Conservation (phyloP, 2,329 filamentous ascomycete genomes). For the Monosporascus sp. region DNA sequence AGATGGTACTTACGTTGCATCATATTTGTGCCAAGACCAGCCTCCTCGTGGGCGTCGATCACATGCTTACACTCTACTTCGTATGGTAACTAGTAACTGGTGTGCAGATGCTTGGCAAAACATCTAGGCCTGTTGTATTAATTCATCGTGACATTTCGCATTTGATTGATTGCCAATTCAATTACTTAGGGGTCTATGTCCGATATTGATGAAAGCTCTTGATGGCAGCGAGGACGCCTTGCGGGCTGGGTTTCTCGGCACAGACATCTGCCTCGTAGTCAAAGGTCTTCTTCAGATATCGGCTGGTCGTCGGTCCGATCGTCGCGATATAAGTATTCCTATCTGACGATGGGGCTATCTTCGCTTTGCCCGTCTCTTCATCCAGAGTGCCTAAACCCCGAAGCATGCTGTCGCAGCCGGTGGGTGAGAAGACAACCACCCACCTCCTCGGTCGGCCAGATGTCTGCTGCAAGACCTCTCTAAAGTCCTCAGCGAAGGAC, state of each 20-base stretch:
- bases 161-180: no score
- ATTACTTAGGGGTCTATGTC: no score
- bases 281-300: constrained; percentile 62
- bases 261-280: constrained; percentile 71
- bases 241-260: constrained; percentile 73
- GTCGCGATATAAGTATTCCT: constrained; percentile 65
- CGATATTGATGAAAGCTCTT: constrained; percentile 16
- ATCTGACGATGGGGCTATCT: constrained; percentile 12
- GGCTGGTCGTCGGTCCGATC: constrained; percentile 87
- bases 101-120: no score
- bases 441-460: constrained; percentile 45
- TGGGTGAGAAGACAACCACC: constrained; percentile 71
- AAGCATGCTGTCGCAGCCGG: constrained; percentile 57
- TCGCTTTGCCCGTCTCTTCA: constrained; percentile 34
- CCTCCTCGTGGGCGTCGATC: no score
- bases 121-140: no score
- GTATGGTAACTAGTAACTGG: no score
- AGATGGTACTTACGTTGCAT: no score
- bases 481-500: constrained; percentile 68
- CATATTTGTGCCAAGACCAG: no score
- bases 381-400: constrained; percentile 47
- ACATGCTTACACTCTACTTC: no score
- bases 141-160: no score
- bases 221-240: constrained; percentile 70
- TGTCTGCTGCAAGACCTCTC: constrained; percentile 41